These are phyloP conservation scores for Coffea eugenioides DNA, from an alignment of 257 asterid species.

Conservation along the genomic window DNA sequence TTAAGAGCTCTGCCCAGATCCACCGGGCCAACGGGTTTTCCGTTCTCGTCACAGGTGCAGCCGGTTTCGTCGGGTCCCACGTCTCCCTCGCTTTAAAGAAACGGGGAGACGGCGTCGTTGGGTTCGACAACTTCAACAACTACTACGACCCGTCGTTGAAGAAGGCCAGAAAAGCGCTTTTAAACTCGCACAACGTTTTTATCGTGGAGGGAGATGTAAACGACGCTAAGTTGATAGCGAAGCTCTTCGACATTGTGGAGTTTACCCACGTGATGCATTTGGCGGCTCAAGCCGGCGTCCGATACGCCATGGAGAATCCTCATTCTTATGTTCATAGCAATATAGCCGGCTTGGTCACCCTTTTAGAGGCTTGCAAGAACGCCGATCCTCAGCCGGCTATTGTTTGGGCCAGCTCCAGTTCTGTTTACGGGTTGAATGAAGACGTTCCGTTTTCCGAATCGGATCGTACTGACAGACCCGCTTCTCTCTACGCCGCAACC, in stretches of 20 bases:
- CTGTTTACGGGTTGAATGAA: constrained; percentile 72
- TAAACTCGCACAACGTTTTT: constrained; percentile 29
- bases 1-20: constrained; percentile 55
- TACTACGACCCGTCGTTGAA: constrained; percentile 63
- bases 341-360: constrained; percentile 73
- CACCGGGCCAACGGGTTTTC: constrained; percentile 51
- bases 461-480: constrained; percentile 77
- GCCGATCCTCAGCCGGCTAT: constrained; percentile 62
- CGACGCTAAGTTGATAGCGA: constrained; percentile 48
- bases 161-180: constrained; percentile 35
- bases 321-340: constrained; percentile 67
- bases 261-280: constrained; percentile 79
- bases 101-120: constrained; percentile 89
- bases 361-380: constrained; percentile 55
- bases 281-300: constrained; percentile 86
- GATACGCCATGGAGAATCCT: constrained; percentile 81
- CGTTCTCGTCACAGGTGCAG: constrained; percentile 86
- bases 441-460: constrained; percentile 69
- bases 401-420: constrained; percentile 89
- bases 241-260: constrained; percentile 50
- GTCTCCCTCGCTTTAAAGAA: constrained; percentile 64
- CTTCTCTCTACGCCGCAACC: constrained; percentile 76
- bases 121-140: constrained; percentile 64
- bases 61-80: constrained; percentile 76
- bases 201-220: constrained; percentile 62